A percentile compares a stretch with the other conserved stretches of the same genome.
These are phyloP conservation scores for Mrakia gelida DNA, from an alignment of 768 basidiomycete species.

Conservation along the genomic window DNA sequence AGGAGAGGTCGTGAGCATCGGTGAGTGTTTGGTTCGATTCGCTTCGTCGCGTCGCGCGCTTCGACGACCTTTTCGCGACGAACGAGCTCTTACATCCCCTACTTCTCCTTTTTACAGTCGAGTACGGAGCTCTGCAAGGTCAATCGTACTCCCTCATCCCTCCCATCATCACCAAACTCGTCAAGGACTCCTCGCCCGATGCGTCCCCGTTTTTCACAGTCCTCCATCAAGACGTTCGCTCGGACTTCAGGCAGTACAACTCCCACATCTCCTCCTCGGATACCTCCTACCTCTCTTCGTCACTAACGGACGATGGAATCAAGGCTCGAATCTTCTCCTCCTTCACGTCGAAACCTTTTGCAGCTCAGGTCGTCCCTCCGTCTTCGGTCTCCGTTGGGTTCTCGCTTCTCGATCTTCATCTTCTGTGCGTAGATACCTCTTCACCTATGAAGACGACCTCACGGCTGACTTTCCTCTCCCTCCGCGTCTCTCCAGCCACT, in stretches of 20 bases:
- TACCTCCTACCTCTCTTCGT: background rate
- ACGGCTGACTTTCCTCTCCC: background rate
- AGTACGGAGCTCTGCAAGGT: background rate
- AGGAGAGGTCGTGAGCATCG: background rate
- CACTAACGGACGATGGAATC: background rate
- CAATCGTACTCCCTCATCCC: background rate
- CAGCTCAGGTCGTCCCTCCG: background rate
- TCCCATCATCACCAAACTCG: background rate
- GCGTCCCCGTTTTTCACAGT: background rate
- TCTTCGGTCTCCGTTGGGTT: slow-evolving; percentile 35
- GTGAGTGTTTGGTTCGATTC: background rate
- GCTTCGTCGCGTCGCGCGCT: background rate
- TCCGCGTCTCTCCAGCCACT: background rate
- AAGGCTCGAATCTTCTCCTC: background rate
- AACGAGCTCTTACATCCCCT: background rate
- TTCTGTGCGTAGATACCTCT: slow-evolving; percentile 29
- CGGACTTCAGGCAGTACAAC: background rate
- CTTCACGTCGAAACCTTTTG: background rate
- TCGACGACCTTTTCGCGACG: background rate
- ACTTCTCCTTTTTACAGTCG: background rate
- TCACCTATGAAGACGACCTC: slow-evolving; percentile 13
- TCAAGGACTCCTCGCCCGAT: background rate
- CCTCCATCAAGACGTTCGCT: background rate
- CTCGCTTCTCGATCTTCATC: slow-evolving; percentile 37
- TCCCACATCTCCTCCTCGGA: background rate